Evolutionary conservation across 345 rosid genomes (phyloP).

Genomic region (Citrus maxima): DNA sequence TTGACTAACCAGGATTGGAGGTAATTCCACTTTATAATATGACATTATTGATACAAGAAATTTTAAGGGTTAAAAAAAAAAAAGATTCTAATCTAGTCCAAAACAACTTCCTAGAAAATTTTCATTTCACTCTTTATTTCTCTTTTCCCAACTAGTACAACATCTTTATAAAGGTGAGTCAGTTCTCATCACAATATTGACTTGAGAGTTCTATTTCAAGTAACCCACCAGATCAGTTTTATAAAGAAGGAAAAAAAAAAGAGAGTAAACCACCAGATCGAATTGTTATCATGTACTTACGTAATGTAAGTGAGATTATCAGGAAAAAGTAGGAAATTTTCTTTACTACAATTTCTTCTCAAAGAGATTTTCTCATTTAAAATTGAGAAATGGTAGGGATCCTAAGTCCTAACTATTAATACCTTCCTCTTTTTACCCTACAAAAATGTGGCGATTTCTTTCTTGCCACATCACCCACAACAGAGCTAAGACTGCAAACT

Average conservation of each 20-base stretch:
- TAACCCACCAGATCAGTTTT: not conserved
- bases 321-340: not conserved
- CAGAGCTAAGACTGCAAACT: not conserved
- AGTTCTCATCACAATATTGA: not conserved
- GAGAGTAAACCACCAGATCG: not conserved
- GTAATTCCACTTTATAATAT: not conserved
- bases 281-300: not conserved
- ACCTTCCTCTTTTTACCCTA: too few species aligned
- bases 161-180: not conserved
- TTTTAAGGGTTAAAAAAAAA: not conserved
- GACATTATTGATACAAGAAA: not conserved
- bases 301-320: not conserved
- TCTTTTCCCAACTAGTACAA: too few species aligned
- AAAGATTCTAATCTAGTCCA: not conserved
- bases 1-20: not conserved
- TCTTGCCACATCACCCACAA: too few species aligned
- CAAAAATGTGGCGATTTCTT: too few species aligned
- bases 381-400: not conserved
- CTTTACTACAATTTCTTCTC: not conserved
- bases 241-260: too few species aligned
- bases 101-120: too few species aligned
- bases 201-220: not conserved
- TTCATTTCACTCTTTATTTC: too few species aligned
- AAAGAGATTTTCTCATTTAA: not conserved
- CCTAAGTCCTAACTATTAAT: too few species aligned